These are phyloP conservation scores for Stephania cephalantha DNA, from an alignment of 164 flowering plant species.

Conservation along the genomic window DNA sequence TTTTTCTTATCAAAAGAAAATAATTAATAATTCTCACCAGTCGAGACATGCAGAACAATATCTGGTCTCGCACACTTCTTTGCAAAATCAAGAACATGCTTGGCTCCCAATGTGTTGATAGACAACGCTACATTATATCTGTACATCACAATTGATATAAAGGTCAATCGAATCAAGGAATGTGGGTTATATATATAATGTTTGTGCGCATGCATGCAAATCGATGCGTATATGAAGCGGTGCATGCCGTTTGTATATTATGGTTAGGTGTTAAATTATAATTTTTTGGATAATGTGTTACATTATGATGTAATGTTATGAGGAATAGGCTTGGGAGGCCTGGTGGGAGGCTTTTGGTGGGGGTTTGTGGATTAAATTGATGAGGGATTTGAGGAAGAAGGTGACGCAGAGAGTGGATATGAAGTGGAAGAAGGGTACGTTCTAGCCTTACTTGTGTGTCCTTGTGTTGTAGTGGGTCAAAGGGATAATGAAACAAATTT, in stretches of 20 bases:
- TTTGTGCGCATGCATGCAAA: too few species aligned
- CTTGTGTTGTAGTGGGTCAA: too few species aligned
- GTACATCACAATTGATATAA: background rate
- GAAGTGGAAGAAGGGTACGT: background rate
- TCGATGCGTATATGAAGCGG: too few species aligned
- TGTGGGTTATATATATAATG: too few species aligned
- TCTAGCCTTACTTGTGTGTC: too few species aligned
- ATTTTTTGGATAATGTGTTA: too few species aligned
- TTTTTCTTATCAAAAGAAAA: too few species aligned
- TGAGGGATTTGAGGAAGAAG: slow-evolving; percentile 11
- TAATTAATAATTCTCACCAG: slow-evolving; percentile 23
- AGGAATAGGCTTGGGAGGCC: slow-evolving; percentile 34
- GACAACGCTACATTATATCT: slow-evolving; percentile 53
- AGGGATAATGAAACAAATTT: too few species aligned
- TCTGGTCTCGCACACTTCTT: slow-evolving; percentile 39
- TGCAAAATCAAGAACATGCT: slow-evolving; percentile 39
- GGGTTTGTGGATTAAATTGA: slow-evolving; percentile 5
- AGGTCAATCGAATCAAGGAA: background rate
- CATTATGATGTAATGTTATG: slow-evolving; percentile 9
- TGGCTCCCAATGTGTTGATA: slow-evolving; percentile 43
- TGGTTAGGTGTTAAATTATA: too few species aligned
- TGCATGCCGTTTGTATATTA: too few species aligned
- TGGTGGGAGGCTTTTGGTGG: slow-evolving; percentile 31
- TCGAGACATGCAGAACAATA: slow-evolving; percentile 45
- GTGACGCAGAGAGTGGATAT: background rate